phyloP scores from a whole-genome alignment of 148 eudicot genomes.

The Chenopodium album region DNA sequence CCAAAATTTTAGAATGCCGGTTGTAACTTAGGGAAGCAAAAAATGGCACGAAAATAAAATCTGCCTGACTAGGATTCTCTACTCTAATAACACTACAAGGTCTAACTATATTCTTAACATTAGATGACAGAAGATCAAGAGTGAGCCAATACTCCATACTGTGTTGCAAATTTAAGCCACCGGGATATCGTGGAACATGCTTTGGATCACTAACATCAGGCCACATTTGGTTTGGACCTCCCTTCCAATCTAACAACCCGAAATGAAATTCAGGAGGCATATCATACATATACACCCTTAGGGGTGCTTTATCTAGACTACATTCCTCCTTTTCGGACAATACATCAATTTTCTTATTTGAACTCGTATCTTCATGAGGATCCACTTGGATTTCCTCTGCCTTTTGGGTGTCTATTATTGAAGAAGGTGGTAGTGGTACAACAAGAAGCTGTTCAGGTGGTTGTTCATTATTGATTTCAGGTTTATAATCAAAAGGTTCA shows the following conservation, averaged over 20 bases:
- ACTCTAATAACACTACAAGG: slow-evolving; percentile 82
- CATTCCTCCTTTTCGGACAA: slow-evolving; percentile 24
- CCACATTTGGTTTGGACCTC: slow-evolving; percentile 53
- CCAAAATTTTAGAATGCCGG: slow-evolving; percentile 57
- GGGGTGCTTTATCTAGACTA: slow-evolving; percentile 42
- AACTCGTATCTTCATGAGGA: slow-evolving; percentile 10
- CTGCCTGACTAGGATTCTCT: slow-evolving; percentile 62
- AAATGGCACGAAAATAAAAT: slow-evolving; percentile 83
- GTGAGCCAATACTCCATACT: slow-evolving; percentile 96
- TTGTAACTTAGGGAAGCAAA: slow-evolving; percentile 91
- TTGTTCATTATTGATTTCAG: slow-evolving; percentile 8
- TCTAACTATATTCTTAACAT: slow-evolving; percentile 38
- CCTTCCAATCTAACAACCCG: slow-evolving; percentile 77
- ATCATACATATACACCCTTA: slow-evolving; percentile 84
- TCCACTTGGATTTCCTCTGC: slow-evolving; percentile 13
- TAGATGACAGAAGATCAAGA: slow-evolving; percentile 88
- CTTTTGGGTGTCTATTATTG: slow-evolving; percentile 9
- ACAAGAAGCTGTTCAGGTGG: neutral
- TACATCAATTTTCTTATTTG: slow-evolving; percentile 6
- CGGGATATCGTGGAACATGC: slow-evolving; percentile 74
- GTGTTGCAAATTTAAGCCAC: slow-evolving; percentile 92
- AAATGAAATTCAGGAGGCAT: slow-evolving; percentile 85
- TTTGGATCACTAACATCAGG: slow-evolving; percentile 52
- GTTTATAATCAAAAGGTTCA: slow-evolving; percentile 23
- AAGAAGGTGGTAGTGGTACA: slow-evolving; percentile 17